A percentile compares a stretch with the other conserved stretches of the same genome.
Conservation (phyloP, 345 rosid genomes). For the Salix caprea region DNA sequence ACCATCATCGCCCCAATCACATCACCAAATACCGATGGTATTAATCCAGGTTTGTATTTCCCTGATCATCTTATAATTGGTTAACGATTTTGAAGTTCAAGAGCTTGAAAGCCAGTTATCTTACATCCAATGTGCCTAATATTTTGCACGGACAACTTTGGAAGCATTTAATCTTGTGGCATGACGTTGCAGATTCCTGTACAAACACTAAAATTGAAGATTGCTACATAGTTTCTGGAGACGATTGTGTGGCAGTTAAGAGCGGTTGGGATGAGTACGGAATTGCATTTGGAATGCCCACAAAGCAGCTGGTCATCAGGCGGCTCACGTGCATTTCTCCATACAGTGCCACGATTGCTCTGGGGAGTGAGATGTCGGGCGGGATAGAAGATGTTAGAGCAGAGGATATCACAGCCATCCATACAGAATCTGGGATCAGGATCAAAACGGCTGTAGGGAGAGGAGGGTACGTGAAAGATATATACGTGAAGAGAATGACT, state of each 20-base stretch:
- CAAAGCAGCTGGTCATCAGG: slow-evolving; percentile 53
- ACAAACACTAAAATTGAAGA: slow-evolving; percentile 82
- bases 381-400: slow-evolving; percentile 75
- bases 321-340: slow-evolving; percentile 74
- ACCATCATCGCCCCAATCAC: slow-evolving; percentile 80
- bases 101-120: too few relatives aligned
- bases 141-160: not conserved
- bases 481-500: slow-evolving; percentile 50
- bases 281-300: slow-evolving; percentile 64
- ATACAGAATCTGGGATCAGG: slow-evolving; percentile 72
- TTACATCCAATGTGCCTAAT: not conserved
- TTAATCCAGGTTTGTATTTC: slow-evolving; percentile 64
- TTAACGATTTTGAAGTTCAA: too few relatives aligned
- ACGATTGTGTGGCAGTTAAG: slow-evolving; percentile 87
- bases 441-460: slow-evolving; percentile 74
- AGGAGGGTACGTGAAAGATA: slow-evolving; percentile 60
- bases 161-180: not conserved
- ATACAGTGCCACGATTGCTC: slow-evolving; percentile 65
- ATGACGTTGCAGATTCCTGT: slow-evolving; percentile 62
- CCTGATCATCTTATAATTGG: not conserved
- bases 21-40: slow-evolving; percentile 93
- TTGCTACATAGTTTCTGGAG: slow-evolving; percentile 84
- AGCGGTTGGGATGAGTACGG: slow-evolving; percentile 91
- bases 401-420: slow-evolving; percentile 64
- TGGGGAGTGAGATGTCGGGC: slow-evolving; percentile 82